A percentile compares a stretch with the other conserved stretches of the same genome.
Evolutionary conservation across 2,329 filamentous ascomycete genomes (phyloP).

Genomic region (Trichoderma lentiforme): DNA sequence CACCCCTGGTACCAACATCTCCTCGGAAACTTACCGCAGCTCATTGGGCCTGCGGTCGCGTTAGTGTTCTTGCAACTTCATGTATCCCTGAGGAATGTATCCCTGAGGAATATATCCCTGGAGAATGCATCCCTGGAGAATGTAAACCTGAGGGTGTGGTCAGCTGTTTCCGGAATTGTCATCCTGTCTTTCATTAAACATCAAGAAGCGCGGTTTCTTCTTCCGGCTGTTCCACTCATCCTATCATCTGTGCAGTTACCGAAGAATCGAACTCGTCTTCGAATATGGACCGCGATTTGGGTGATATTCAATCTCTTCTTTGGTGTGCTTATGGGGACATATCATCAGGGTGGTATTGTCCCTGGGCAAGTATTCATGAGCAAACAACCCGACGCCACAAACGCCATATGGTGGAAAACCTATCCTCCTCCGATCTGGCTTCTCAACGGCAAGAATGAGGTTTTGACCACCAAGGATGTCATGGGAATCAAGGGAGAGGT

Average conservation of each 20-base stretch:
- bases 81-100: conserved; percentile 37
- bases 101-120: conserved; percentile 36
- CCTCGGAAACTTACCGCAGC: conserved; percentile 64
- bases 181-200: conserved; percentile 73
- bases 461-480: conserved; percentile 67
- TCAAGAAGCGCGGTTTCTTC: conserved; percentile 75
- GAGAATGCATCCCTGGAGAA: too few relatives aligned
- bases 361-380: conserved; percentile 73
- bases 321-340: conserved; percentile 72
- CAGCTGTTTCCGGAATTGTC: conserved; percentile 68
- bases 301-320: conserved; percentile 66
- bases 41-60: conserved; percentile 66
- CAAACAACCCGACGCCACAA: conserved; percentile 63
- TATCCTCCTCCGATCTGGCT: conserved; percentile 81
- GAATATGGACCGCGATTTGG: conserved; percentile 61
- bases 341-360: conserved; percentile 76
- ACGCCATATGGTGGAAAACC: conserved; percentile 82
- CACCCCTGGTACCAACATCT: conserved; percentile 78
- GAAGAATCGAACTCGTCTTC: conserved; percentile 45
- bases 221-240: conserved; percentile 73
- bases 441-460: conserved; percentile 69
- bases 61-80: conserved; percentile 58
- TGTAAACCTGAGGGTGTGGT: conserved; percentile 55
- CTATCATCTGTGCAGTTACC: conserved; percentile 70
- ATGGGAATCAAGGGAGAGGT: conserved; percentile 65